Conservation (phyloP, 768 basidiomycete genomes). For the Suillus weaverae region DNA sequence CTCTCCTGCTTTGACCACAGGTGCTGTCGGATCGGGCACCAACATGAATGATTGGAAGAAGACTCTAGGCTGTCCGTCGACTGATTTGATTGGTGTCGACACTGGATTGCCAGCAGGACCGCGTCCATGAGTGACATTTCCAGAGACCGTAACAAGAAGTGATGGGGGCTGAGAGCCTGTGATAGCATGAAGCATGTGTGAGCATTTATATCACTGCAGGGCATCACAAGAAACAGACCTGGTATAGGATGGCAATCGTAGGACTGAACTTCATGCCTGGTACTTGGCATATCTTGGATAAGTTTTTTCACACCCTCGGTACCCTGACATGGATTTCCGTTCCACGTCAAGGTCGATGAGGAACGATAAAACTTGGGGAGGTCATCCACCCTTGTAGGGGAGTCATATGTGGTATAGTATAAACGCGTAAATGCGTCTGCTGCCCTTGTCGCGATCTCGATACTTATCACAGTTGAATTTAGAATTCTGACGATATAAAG, state of each 20-base stretch:
- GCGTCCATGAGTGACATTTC: constrained; percentile 71
- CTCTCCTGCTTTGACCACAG: constrained; percentile 65
- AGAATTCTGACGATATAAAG: not conserved
- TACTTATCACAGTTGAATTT: constrained; percentile 44
- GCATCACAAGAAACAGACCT: constrained; percentile 42
- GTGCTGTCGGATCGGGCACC: constrained; percentile 67
- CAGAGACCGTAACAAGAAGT: constrained; percentile 76
- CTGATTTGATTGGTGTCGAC: constrained; percentile 45
- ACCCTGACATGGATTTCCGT: constrained; percentile 79
- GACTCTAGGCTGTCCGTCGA: constrained; percentile 80
- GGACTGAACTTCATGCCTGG: constrained; percentile 83
- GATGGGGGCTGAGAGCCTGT: constrained; percentile 78
- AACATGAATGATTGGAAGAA: constrained; percentile 90
- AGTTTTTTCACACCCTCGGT: constrained; percentile 65
- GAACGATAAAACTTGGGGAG: constrained; percentile 81
- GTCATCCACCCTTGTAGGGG: constrained; percentile 70
- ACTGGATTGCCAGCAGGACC: constrained; percentile 59
- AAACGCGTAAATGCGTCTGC: constrained; percentile 82
- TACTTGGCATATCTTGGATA: constrained; percentile 70
- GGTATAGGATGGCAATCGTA: constrained; percentile 91
- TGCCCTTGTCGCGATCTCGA: constrained; percentile 82
- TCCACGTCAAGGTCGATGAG: constrained; percentile 79
- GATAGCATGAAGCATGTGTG: not conserved
- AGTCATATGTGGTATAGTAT: constrained; percentile 83
- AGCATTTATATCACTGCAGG: not conserved